A percentile compares a stretch with the other conserved stretches of the same genome.
phyloP scores from a whole-genome alignment of 345 rosid genomes.

The Angophora floribunda region DNA sequence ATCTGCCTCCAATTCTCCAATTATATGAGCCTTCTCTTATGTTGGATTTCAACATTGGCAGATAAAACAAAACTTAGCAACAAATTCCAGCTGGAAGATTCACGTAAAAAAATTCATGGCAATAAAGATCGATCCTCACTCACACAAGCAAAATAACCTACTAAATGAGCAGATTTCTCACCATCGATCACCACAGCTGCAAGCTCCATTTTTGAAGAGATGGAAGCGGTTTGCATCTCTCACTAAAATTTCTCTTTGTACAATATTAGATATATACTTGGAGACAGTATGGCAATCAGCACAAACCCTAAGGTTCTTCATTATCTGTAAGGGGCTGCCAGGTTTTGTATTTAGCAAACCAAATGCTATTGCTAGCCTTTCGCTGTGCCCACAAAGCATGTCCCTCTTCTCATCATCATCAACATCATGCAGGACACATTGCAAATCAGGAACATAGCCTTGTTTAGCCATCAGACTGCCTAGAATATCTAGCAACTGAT shows the following conservation, averaged over 20 bases:
- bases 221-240: conserved; percentile 65
- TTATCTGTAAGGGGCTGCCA: conserved; percentile 36
- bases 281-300: conserved; percentile 59
- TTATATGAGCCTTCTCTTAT: neutral
- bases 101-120: neutral
- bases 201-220: conserved; percentile 49
- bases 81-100: neutral
- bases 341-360: conserved; percentile 44
- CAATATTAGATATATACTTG: conserved; percentile 39
- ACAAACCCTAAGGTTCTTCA: conserved; percentile 58
- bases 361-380: conserved; percentile 59
- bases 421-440: conserved; percentile 43
- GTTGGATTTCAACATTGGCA: neutral
- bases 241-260: conserved; percentile 43
- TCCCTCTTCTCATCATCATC: conserved; percentile 53
- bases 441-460: conserved; percentile 52
- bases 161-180: neutral
- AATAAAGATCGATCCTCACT: neutral
- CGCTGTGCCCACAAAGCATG: conserved; percentile 55
- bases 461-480: conserved; percentile 36
- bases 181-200: conserved; percentile 39
- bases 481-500: conserved; percentile 26
- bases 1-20: neutral
- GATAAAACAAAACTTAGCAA: neutral
- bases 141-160: neutral